A percentile compares a stretch with the other conserved stretches of the same genome.
These are phyloP conservation scores for Coccomyxa sp. DNA, from an alignment of 139 green algal genomes.

Conservation along the genomic window DNA sequence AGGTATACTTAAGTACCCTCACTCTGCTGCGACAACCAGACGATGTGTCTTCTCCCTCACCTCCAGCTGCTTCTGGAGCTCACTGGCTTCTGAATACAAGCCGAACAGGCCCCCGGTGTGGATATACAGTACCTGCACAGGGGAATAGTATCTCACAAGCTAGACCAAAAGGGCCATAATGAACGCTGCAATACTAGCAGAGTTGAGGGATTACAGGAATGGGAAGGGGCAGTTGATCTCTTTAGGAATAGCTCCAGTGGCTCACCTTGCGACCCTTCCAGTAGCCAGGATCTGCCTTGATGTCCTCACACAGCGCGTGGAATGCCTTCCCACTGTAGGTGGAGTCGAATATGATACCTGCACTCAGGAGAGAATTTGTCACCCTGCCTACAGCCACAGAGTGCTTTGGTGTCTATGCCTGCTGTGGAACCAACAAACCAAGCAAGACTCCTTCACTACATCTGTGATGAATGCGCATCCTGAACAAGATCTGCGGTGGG, in stretches of 20 bases:
- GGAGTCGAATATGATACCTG: constrained; percentile 66
- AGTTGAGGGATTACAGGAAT: no score
- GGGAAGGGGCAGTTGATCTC: no score
- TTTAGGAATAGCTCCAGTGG: no score
- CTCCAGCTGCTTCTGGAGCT: constrained; percentile 61
- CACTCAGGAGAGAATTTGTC: neutral
- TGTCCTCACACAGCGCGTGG: constrained; percentile 61
- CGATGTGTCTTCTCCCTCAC: constrained; percentile 7
- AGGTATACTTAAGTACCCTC: no score
- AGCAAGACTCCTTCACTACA: neutral
- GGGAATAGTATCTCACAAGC: no score
- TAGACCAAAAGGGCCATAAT: no score
- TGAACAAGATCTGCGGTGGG: neutral
- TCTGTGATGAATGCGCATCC: neutral
- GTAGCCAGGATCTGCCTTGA: constrained; percentile 51
- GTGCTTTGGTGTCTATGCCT: no score
- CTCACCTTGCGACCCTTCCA: constrained; percentile 68
- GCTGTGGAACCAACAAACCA: no score
- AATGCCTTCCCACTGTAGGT: constrained; percentile 93
- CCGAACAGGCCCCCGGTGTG: constrained; percentile 78
- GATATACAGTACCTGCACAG: constrained; percentile 40
- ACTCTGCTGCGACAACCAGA: no score
- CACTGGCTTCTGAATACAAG: constrained; percentile 84
- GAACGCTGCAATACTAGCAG: no score
- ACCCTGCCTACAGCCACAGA: no score